Evolutionary conservation across 495 filamentous ascomycete species (phyloP).

Genomic region (Talaromyces adpressus): DNA sequence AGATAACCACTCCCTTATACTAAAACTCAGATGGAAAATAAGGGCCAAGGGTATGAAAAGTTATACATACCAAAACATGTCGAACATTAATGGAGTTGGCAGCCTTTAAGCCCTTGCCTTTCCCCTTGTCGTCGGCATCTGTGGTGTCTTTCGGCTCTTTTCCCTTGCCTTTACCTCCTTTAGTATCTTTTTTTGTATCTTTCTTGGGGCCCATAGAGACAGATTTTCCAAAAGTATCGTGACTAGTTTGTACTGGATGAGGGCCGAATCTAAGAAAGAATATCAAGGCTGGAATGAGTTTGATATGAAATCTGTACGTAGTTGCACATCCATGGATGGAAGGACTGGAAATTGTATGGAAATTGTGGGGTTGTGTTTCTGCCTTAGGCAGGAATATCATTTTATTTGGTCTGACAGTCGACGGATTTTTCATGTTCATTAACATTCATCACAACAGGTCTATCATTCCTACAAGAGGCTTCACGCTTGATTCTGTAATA

Average conservation of each 20-base stretch:
- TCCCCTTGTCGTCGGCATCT: slow-evolving; percentile 28
- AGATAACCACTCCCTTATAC: background rate
- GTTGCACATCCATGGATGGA: background rate
- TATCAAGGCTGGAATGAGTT: background rate
- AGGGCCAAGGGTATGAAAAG: slow-evolving; percentile 3
- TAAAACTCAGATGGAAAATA: background rate
- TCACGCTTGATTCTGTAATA: background rate
- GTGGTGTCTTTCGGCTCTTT: slow-evolving; percentile 37
- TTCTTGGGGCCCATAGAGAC: slow-evolving; percentile 39
- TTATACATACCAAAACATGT: slow-evolving; percentile 68
- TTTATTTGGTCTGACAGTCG: background rate
- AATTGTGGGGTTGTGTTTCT: background rate
- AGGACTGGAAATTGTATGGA: background rate
- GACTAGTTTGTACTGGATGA: background rate
- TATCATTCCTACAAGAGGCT: too few species aligned
- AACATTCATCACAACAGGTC: background rate
- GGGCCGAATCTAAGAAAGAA: background rate
- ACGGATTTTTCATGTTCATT: background rate
- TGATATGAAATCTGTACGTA: background rate
- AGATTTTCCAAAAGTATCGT: background rate
- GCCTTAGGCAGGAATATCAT: background rate
- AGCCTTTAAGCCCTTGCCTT: slow-evolving; percentile 52
- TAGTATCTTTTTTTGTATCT: slow-evolving; percentile 47
- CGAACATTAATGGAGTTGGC: slow-evolving; percentile 77
- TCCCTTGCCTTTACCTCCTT: slow-evolving; percentile 37